These are phyloP conservation scores for Blastomyces parvus DNA, from an alignment of 2,329 filamentous ascomycete species.

Conservation along the genomic window DNA sequence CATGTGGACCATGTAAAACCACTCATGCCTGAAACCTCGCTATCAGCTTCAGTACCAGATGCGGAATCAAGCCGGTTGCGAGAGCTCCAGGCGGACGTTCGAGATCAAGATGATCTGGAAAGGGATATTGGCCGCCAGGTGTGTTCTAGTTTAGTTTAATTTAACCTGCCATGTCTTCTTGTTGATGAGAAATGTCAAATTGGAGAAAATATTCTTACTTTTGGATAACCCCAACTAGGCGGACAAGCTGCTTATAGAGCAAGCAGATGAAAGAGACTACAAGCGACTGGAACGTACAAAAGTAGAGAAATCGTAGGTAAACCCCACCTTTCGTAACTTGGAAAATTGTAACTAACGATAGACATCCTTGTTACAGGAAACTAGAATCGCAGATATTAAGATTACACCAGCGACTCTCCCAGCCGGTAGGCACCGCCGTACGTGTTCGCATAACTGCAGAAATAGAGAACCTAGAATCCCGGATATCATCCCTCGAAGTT, in stretches of 20 bases:
- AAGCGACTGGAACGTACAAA: constrained; percentile 52
- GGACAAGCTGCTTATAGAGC: constrained; percentile 50
- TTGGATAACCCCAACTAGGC: constrained; percentile 32
- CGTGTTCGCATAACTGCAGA: constrained; percentile 43
- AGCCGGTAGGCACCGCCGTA: constrained; percentile 45
- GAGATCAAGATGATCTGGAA: constrained; percentile 84
- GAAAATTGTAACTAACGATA: background rate
- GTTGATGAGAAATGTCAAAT: background rate
- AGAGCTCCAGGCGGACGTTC: constrained; percentile 58
- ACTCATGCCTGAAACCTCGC: background rate
- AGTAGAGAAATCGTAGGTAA: constrained; percentile 38
- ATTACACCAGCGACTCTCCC: constrained; percentile 47
- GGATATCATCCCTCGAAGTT: constrained; percentile 54
- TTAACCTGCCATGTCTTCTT: background rate
- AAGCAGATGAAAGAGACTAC: constrained; percentile 54
- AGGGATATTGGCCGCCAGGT: constrained; percentile 64
- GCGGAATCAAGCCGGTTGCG: constrained; percentile 54
- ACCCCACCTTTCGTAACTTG: background rate
- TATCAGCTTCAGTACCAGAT: background rate
- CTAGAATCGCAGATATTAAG: constrained; percentile 56
- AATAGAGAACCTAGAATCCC: constrained; percentile 55
- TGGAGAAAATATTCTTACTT: background rate
- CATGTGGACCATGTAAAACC: background rate
- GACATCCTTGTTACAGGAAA: constrained; percentile 35
- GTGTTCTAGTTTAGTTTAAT: constrained; percentile 4